These are phyloP conservation scores for Dillenia suffruticosa DNA, from an alignment of 164 flowering plant species.

Conservation along the genomic window DNA sequence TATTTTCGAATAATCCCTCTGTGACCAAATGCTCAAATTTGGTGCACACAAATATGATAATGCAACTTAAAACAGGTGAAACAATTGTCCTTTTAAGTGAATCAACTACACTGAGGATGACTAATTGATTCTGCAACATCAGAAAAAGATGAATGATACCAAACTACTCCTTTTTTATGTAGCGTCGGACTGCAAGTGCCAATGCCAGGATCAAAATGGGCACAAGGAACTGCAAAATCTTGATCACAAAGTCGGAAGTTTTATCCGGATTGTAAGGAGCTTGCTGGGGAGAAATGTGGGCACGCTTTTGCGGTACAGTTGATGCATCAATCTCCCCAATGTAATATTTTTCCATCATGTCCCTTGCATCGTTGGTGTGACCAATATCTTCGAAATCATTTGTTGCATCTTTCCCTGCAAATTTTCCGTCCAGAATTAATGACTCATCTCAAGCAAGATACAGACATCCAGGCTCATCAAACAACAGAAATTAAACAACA, in stretches of 20 bases:
- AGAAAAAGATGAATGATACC: neutral
- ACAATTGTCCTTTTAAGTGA: no score
- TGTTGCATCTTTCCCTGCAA: slow-evolving; percentile 89
- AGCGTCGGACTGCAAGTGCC: slow-evolving; percentile 68
- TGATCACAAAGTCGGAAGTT: slow-evolving; percentile 56
- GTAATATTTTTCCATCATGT: slow-evolving; percentile 67
- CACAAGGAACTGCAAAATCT: slow-evolving; percentile 76
- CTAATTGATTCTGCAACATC: no score
- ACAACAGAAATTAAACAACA: neutral
- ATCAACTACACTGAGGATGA: no score
- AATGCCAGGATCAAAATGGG: slow-evolving; percentile 79
- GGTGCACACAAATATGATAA: no score
- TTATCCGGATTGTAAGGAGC: slow-evolving; percentile 46
- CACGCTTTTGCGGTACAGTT: slow-evolving; percentile 52
- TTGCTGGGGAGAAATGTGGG: slow-evolving; percentile 38
- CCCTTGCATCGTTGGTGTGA: slow-evolving; percentile 78
- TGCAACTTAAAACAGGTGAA: no score
- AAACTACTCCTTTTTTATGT: slow-evolving; percentile 59
- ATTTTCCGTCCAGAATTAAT: neutral
- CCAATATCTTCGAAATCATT: slow-evolving; percentile 93
- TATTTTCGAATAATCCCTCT: no score
- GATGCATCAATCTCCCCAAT: slow-evolving; percentile 75
- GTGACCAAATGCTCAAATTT: no score
- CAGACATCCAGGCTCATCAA: no score
- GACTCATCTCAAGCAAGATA: neutral